These are phyloP conservation scores for Trichoderma asperelloides DNA, from an alignment of 495 filamentous ascomycete species.

Conservation along the genomic window DNA sequence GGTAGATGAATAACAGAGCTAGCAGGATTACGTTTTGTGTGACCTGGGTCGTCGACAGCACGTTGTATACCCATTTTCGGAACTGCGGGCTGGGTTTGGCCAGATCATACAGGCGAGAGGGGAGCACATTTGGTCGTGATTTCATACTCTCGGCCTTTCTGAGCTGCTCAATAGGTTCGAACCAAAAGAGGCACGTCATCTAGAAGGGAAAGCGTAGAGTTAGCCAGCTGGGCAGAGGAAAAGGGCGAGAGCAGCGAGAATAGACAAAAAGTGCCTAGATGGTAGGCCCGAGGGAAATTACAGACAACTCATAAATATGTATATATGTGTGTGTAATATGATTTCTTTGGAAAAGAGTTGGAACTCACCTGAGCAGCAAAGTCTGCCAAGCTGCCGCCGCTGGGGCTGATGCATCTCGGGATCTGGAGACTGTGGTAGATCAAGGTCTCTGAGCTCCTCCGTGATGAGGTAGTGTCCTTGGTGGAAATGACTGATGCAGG, in stretches of 20 bases:
- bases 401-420: conserved; percentile 63
- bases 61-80: conserved; percentile 85
- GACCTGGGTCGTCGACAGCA: conserved; percentile 91
- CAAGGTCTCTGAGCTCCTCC: conserved; percentile 34
- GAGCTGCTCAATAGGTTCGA: conserved; percentile 75
- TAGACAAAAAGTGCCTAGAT: not conserved
- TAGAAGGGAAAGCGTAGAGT: conserved; percentile 25
- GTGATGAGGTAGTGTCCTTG: conserved; percentile 18
- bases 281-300: not conserved
- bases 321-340: too few species aligned
- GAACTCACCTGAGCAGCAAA: conserved; percentile 76
- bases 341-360: too few species aligned
- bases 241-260: not conserved
- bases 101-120: conserved; percentile 53
- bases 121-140: conserved; percentile 29
- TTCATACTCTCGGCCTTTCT: conserved; percentile 59
- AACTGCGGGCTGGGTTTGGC: conserved; percentile 73
- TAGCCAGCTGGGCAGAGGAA: not conserved
- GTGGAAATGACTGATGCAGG: conserved; percentile 22
- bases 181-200: conserved; percentile 98
- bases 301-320: too few species aligned
- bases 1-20: conserved; percentile 86
- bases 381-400: conserved; percentile 64
- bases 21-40: conserved; percentile 92
- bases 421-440: conserved; percentile 58